A percentile compares a stretch with the other conserved stretches of the same genome.
phyloP scores from a whole-genome alignment of 2,329 filamentous ascomycete species.

The Aspergillus piperis region DNA sequence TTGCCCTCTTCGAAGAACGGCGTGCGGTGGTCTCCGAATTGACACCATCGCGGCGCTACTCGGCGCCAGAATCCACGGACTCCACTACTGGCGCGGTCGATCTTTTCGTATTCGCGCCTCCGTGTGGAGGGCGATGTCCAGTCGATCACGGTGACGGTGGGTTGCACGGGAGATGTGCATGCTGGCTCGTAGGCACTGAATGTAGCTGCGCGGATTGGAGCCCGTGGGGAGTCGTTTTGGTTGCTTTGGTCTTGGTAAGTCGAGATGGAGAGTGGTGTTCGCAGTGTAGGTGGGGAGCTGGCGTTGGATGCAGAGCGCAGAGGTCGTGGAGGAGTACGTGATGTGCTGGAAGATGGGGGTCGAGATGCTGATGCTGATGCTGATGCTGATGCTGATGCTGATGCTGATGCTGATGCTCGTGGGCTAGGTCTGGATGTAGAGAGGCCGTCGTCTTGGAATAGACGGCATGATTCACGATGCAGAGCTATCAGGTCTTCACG shows the following conservation, averaged over 20 bases:
- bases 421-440: neutral
- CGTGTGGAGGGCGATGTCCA: slow-evolving; percentile 50
- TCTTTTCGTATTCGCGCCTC: slow-evolving; percentile 54
- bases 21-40: slow-evolving; percentile 32
- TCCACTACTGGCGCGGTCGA: slow-evolving; percentile 49
- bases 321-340: slow-evolving; percentile 7
- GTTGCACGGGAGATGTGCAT: slow-evolving; percentile 17
- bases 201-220: slow-evolving; percentile 6
- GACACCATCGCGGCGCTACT: slow-evolving; percentile 45
- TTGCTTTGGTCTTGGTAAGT: slow-evolving; percentile 9
- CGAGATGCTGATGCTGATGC: neutral
- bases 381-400: neutral
- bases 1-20: slow-evolving; percentile 47
- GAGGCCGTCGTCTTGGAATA: slow-evolving; percentile 35
- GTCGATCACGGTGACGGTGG: slow-evolving; percentile 46
- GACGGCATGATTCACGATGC: slow-evolving; percentile 44
- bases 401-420: neutral
- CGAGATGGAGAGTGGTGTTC: slow-evolving; percentile 10
- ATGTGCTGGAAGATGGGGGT: slow-evolving; percentile 9
- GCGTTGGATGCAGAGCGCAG: slow-evolving; percentile 16
- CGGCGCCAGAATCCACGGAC: slow-evolving; percentile 46
- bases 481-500: slow-evolving; percentile 41
- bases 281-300: slow-evolving; percentile 16
- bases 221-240: neutral
- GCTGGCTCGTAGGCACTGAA: neutral